A percentile compares a stretch with the other conserved stretches of the same genome.
Conservation (phyloP, 805 yeast species). For the Clavispora santaluciae region DNA sequence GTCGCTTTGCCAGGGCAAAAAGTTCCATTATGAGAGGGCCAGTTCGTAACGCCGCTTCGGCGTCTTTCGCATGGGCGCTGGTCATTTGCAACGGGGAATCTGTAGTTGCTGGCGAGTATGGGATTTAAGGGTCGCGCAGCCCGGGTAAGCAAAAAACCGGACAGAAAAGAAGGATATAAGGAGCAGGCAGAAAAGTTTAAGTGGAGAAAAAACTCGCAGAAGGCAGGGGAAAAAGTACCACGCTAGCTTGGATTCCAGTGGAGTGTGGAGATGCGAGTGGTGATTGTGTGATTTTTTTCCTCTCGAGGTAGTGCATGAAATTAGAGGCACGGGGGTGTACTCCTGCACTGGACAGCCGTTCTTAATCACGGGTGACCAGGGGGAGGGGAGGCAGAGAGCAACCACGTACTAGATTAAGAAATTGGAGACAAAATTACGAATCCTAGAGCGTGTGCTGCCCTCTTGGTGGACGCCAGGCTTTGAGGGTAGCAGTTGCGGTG, state of each 20-base stretch:
- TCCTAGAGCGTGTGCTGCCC: too few species aligned
- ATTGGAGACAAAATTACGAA: too few species aligned
- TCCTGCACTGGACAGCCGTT: too few species aligned
- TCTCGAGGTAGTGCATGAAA: neutral
- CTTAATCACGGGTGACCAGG: too few species aligned
- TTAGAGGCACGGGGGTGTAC: neutral
- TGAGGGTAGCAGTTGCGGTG: too few species aligned
- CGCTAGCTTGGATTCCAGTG: too few species aligned
- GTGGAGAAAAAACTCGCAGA: too few species aligned
- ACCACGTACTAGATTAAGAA: too few species aligned
- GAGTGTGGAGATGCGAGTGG: neutral
- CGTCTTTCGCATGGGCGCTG: slow-evolving; percentile 2
- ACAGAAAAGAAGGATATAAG: neutral
- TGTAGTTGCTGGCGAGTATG: neutral
- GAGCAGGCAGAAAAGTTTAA: neutral
- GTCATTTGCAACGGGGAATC: neutral
- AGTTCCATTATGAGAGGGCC: slow-evolving; percentile 38
- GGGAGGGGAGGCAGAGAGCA: too few species aligned
- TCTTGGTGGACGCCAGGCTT: too few species aligned
- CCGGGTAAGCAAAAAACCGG: neutral
- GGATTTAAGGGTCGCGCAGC: neutral
- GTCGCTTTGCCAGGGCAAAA: slow-evolving; percentile 37
- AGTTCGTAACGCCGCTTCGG: slow-evolving; percentile 9
- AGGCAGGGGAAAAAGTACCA: too few species aligned
- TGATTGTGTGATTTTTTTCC: neutral